Conservation (phyloP, 805 yeast genomes). For the Crinitomyces ghanaensis region DNA sequence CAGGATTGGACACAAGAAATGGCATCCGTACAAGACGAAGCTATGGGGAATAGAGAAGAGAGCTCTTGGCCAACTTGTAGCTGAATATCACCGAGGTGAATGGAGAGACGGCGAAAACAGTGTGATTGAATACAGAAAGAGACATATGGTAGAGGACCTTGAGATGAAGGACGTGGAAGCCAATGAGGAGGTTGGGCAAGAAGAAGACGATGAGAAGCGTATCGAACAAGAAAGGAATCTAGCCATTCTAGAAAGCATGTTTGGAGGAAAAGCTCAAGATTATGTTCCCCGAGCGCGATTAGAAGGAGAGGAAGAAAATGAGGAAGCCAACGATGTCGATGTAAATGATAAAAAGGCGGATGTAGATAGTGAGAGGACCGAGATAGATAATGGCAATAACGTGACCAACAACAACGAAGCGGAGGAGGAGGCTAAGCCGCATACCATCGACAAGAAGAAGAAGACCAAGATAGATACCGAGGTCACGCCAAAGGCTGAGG, state of each 20-base stretch:
- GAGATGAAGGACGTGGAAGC: too few species aligned
- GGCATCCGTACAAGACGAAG: too few species aligned
- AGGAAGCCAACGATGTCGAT: constrained; percentile 3
- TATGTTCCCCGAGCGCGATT: constrained; percentile 1
- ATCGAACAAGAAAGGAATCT: constrained; percentile 34
- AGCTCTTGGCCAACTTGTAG: constrained; percentile 49
- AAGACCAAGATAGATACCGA: constrained; percentile 4
- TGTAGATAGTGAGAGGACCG: not conserved
- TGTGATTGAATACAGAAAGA: constrained; percentile 49
- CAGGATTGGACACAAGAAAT: constrained; percentile 48
- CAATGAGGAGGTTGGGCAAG: constrained; percentile 17
- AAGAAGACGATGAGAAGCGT: constrained; percentile 28
- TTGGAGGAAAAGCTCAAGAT: constrained; percentile 30
- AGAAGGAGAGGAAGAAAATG: constrained; percentile 5
- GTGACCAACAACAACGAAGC: constrained; percentile 5
- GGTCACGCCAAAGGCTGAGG: constrained; percentile 5
- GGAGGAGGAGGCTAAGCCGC: constrained; percentile 4
- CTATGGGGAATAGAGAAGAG: constrained; percentile 86
- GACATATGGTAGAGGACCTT: constrained; percentile 12
- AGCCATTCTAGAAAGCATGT: constrained; percentile 37
- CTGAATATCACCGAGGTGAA: constrained; percentile 46
- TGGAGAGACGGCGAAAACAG: constrained; percentile 80
- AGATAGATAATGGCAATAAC: constrained; percentile 4
- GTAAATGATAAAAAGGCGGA: constrained; percentile 1
- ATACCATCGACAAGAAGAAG: constrained; percentile 1